Base-by-base conservation (phyloP, 306 rosid species). In the Vigna nakashimae region DNA sequence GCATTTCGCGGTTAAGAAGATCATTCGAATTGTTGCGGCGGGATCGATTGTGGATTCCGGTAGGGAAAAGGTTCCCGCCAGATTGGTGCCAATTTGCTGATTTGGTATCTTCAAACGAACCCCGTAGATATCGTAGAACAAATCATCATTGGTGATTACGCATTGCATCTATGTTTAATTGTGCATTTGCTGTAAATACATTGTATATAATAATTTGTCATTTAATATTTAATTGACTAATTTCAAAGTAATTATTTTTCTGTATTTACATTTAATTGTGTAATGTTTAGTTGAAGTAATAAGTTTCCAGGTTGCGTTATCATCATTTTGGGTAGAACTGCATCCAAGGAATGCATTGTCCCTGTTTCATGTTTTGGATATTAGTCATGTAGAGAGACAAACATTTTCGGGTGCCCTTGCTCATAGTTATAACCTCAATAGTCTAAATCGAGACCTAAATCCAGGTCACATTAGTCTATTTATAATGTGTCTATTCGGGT, bases 1-100 rank as follows among this genome's bases (percentile, higher is more conserved):
- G 83, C 96, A 92, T 81, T 94, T 90, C 73, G 90, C 98, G 11
- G 79, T 92, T 73, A 90, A 94, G 82, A 94, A 78, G 70, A 86
- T 94, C 17, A 67, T 89, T 79, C 86, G 91, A 70, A 86, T 87
- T 67, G 63, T 81, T 56, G 80, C 84, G 8, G 91, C 81, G 52
- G 90, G 93, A 11, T 32, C 80, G 40, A 80, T 93, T 58, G 86
- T 88, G 73, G 89, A 90, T 56, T 84, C 83, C 16, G 89, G 80
- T 56, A 83, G 97, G 34, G 97, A 79, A 32, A 92, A 94, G 71
- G 85, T 86, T 77, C 89, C 91, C 1, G 40, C 91, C 79, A 82
- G 96, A 71, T 71, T 93, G 73, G 81, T 86, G 6, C 84, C 94
- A 15, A 82, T 87, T 42, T 90, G 87, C 84, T 93, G 88, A 86